A percentile compares a stretch with the other conserved stretches of the same genome.
Conservation (phyloP, 2,329 filamentous ascomycete genomes). For the Chaetomiaceae sp. region DNA sequence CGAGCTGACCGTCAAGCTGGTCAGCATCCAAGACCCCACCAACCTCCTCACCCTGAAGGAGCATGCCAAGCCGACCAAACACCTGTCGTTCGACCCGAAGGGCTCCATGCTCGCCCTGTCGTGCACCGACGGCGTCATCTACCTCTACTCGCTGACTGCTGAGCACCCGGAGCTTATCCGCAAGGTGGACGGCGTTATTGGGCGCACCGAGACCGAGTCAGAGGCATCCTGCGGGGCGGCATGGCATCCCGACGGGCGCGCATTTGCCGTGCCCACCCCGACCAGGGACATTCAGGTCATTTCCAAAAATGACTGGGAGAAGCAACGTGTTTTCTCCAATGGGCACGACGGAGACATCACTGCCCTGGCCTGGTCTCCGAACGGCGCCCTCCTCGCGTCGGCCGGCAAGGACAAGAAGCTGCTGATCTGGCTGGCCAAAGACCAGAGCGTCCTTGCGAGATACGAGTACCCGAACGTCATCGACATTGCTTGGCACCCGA, state of each 20-base stretch:
- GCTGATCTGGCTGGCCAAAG: conserved; percentile 83
- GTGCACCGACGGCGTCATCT: conserved; percentile 82
- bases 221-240: conserved; percentile 69
- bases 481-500: conserved; percentile 86
- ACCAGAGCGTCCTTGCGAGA: conserved; percentile 73
- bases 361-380: conserved; percentile 87
- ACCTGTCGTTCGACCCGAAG: conserved; percentile 80
- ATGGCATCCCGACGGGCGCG: conserved; percentile 93
- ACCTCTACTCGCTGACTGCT: conserved; percentile 77
- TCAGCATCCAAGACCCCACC: conserved; percentile 73
- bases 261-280: conserved; percentile 79
- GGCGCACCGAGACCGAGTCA: conserved; percentile 68
- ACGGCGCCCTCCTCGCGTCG: conserved; percentile 78
- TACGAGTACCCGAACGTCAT: conserved; percentile 80
- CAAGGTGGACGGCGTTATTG: conserved; percentile 82
- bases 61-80: conserved; percentile 82
- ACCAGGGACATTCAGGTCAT: conserved; percentile 81
- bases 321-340: conserved; percentile 71
- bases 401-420: conserved; percentile 65
- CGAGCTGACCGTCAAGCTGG: conserved; percentile 84
- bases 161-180: conserved; percentile 76
- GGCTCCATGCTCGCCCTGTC: conserved; percentile 74
- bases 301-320: conserved; percentile 85
- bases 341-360: conserved; percentile 83
- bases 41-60: conserved; percentile 75